Conservation (phyloP, 2,329 filamentous ascomycete species). For the Peltaster fructicola region DNA sequence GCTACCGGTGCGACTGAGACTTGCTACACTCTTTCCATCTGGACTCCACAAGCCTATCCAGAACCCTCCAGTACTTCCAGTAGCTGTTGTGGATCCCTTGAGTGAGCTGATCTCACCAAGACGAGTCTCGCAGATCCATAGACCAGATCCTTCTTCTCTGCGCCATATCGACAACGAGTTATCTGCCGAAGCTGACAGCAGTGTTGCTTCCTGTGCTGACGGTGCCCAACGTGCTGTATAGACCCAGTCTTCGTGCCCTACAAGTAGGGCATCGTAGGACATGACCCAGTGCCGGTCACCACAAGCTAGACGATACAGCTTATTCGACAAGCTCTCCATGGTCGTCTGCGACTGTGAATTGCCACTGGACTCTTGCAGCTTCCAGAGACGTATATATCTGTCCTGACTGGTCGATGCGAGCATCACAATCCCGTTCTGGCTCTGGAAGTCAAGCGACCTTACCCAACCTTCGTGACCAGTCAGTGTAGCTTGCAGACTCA, state of each 20-base stretch:
- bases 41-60: slow-evolving; percentile 93
- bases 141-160: slow-evolving; percentile 61
- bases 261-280: slow-evolving; percentile 81
- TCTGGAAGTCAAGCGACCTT: slow-evolving; percentile 61
- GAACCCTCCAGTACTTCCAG: slow-evolving; percentile 87
- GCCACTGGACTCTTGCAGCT: too few species aligned
- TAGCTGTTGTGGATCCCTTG: slow-evolving; percentile 91
- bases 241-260: slow-evolving; percentile 97
- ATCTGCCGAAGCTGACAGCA: slow-evolving; percentile 80
- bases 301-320: slow-evolving; percentile 59
- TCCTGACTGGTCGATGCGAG: slow-evolving; percentile 92
- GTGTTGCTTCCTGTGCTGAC: slow-evolving; percentile 24
- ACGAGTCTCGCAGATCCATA: slow-evolving; percentile 75
- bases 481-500: slow-evolving; percentile 58
- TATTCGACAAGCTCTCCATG: slow-evolving; percentile 59
- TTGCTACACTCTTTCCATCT: slow-evolving; percentile 54
- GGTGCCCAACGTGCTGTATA: slow-evolving; percentile 68
- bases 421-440: slow-evolving; percentile 52
- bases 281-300: slow-evolving; percentile 51
- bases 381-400: slow-evolving; percentile 88
- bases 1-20: slow-evolving; percentile 77
- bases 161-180: slow-evolving; percentile 93
- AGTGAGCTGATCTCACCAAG: slow-evolving; percentile 87
- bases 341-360: too few species aligned
- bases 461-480: slow-evolving; percentile 92